Conservation (phyloP, 352 stramenopile genomes). For the Pythium graminicola region DNA sequence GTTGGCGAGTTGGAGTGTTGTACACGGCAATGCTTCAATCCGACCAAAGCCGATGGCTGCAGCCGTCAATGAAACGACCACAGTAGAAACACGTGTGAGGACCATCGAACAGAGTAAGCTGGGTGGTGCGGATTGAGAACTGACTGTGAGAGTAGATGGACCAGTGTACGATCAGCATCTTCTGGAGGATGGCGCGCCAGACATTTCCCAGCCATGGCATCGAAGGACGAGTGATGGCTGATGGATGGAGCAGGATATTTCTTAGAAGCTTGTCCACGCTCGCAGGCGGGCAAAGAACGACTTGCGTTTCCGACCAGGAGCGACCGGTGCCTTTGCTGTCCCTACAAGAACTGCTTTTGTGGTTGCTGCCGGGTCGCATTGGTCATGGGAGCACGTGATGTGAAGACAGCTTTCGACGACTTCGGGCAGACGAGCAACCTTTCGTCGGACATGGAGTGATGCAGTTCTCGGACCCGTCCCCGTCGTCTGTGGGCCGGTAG, state of each 20-base stretch:
- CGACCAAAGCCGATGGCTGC: constrained; percentile 12
- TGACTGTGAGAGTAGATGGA: not conserved
- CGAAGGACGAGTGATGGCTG: constrained; percentile 6
- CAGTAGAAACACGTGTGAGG: too few relatives aligned
- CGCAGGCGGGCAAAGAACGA: constrained; percentile 1
- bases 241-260: constrained; percentile 5
- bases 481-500: too few relatives aligned
- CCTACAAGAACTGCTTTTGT: not conserved
- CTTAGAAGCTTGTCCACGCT: not conserved
- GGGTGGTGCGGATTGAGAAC: constrained; percentile 1
- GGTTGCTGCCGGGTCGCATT: constrained; percentile 1
- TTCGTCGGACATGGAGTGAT: constrained; percentile 11
- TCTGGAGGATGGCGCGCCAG: not conserved
- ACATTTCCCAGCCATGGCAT: not conserved
- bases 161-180: not conserved
- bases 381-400: constrained; percentile 53
- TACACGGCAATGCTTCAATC: constrained; percentile 18
- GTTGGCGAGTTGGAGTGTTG: constrained; percentile 32
- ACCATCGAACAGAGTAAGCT: not conserved
- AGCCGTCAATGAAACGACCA: not conserved
- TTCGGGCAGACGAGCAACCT: constrained; percentile 36
- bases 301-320: not conserved
- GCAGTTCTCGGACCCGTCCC: not conserved
- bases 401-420: constrained; percentile 67
- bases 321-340: not conserved